Evolutionary conservation across 192 early-diverging fungal species (phyloP), one percentile per base, ranked within the genome.

Genomic region (Lobosporangium transversale): DNA sequence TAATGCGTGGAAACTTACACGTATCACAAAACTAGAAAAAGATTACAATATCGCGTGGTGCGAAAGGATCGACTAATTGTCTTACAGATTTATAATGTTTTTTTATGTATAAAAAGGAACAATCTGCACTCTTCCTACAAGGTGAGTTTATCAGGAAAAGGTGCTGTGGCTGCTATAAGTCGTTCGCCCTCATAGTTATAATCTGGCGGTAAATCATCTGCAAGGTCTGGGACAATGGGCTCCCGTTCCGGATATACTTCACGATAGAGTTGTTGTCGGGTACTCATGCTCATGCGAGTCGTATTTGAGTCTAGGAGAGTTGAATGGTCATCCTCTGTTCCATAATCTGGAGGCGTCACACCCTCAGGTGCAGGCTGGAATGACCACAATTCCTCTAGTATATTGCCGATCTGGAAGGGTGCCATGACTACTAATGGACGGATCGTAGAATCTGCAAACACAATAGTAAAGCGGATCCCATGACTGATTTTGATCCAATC

Each of bases 231-330:
- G 4, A 67, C 73, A 18, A 67, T 26, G 15, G 53, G 73, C 29
- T 67, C 73, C 4, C 73, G 57, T 32, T 76, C 73, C 3, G 73
- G 73, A 37, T 76, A 76, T 11, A 49, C 3, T 5, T 55, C 73
- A 15, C 8, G 45, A 12, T 40, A 42, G 2, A 76, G 43, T 29
- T 61, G 40, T 3, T 66, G 32, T 12, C 58, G 44, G 14, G 51
- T n/a, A n/a, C n/a, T n/a, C 7, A 10, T 14, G 37, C 14, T 49
- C 23, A 71, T 20, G 18, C 73, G 58, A 18, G 51, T 62, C 14
- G 73, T 76, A 40, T 76, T 76, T 8, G 73, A 76, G 20, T 76
- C 73, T 37, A 76, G 35, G 1, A 76, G 59, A 0, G 48, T 57
- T 2, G 63, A 57, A 12, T 50, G 36, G 7, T 35, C 64, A 17